phyloP scores from a whole-genome alignment of 495 filamentous ascomycete genomes.

The Daldinia concentrica region DNA sequence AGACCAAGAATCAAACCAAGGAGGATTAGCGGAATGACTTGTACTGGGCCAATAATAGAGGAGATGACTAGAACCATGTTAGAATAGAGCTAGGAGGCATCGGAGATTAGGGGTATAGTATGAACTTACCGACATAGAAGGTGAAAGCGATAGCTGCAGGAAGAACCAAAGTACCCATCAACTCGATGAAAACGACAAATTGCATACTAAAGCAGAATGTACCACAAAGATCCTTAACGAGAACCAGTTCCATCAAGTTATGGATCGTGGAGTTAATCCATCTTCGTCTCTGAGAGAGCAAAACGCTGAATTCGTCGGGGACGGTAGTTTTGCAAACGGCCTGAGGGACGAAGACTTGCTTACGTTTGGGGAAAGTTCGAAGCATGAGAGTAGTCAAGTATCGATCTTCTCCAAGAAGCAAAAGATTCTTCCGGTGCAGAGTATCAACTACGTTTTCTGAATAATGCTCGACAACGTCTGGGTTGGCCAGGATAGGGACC shows the following conservation, averaged over 20 bases:
- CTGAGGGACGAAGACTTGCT: constrained; percentile 98
- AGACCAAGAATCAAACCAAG: constrained; percentile 92
- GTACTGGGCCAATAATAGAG: constrained; percentile 84
- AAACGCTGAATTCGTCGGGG: constrained; percentile 89
- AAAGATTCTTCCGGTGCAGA: constrained; percentile 96
- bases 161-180: constrained; percentile 92
- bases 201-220: constrained; percentile 99
- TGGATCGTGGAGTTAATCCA: constrained; percentile 99
- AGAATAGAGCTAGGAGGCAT: constrained; percentile 16
- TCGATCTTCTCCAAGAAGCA: constrained; percentile 95
- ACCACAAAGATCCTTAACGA: constrained; percentile 95
- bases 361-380: constrained; percentile 97
- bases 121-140: constrained; percentile 84
- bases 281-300: constrained; percentile 91
- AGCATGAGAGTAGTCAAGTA: constrained; percentile 98
- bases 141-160: constrained; percentile 97
- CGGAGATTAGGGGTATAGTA: neutral
- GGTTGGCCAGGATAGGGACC: constrained; percentile 98
- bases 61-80: constrained; percentile 70
- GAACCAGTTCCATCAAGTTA: constrained; percentile 96
- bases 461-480: constrained; percentile 98
- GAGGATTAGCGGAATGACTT: constrained; percentile 90
- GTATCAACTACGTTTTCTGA: constrained; percentile 99
- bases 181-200: constrained; percentile 95
- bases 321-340: constrained; percentile 99